Percentiles rank a stretch among this genome's conserved stretches.
Conservation (phyloP, 495 filamentous ascomycete species). For the Pyronema omphalodes region DNA sequence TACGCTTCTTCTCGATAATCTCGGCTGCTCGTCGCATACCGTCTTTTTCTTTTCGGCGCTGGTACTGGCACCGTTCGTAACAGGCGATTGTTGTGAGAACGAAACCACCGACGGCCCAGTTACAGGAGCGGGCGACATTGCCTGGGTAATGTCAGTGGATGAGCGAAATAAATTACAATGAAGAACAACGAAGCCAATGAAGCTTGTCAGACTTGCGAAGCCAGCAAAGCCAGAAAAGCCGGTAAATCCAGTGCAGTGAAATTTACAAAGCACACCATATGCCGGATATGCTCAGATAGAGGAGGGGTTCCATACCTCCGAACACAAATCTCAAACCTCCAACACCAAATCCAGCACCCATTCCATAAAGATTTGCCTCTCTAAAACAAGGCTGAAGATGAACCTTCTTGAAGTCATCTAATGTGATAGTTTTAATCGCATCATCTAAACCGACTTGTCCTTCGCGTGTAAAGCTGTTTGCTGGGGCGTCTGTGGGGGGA, state of each 20-base stretch:
- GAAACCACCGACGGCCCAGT: conserved; percentile 72
- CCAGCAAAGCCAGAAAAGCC: neutral
- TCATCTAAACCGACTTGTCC: conserved; percentile 35
- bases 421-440: conserved; percentile 44
- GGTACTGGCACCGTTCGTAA: conserved; percentile 66
- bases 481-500: neutral
- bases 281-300: neutral
- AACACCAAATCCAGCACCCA: conserved; percentile 53
- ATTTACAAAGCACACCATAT: neutral
- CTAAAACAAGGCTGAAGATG: conserved; percentile 70
- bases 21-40: conserved; percentile 66
- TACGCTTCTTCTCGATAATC: conserved; percentile 55
- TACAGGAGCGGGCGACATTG: conserved; percentile 40
- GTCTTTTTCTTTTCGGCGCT: conserved; percentile 48
- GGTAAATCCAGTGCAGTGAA: neutral
- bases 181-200: no score
- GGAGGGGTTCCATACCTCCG: conserved; percentile 39
- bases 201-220: neutral
- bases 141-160: conserved; percentile 18
- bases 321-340: conserved; percentile 54
- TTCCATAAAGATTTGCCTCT: conserved; percentile 63
- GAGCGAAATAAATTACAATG: no score
- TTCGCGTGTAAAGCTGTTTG: conserved; percentile 13
- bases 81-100: conserved; percentile 40
- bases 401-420: conserved; percentile 51